A percentile compares a stretch with the other conserved stretches of the same genome.
Conservation (phyloP, 768 basidiomycete species). For the Lentinula lateritia region DNA sequence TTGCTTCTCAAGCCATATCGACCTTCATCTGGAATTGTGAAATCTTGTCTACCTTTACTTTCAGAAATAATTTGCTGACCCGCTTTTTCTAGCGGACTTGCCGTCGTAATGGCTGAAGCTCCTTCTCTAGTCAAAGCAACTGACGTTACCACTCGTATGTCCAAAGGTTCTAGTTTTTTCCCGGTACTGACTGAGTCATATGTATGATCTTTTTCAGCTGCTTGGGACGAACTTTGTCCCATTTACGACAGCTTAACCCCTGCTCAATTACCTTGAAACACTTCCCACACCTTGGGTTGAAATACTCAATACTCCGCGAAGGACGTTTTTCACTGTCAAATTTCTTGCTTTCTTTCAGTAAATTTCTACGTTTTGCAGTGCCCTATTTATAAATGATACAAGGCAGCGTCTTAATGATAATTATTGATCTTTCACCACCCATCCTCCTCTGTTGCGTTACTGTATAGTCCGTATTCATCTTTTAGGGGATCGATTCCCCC, state of each 20-base stretch:
- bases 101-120: constrained; percentile 14
- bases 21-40: constrained; percentile 25
- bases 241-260: background rate
- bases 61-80: background rate
- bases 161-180: background rate
- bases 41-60: background rate
- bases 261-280: background rate
- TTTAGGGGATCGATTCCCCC: background rate
- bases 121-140: constrained; percentile 1
- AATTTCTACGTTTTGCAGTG: background rate
- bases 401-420: background rate
- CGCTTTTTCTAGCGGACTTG: constrained; percentile 8
- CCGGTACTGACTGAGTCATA: background rate
- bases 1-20: constrained; percentile 15
- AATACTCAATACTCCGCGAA: no score
- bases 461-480: background rate
- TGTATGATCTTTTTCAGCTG: background rate
- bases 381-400: background rate
- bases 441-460: background rate
- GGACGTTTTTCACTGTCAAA: background rate
- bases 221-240: constrained; percentile 6
- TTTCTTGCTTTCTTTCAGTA: background rate
- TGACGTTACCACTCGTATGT: constrained; percentile 6
- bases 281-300: background rate
- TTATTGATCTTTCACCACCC: background rate